Base-by-base conservation (phyloP, 805 yeast species). In the Groenewaldozyma tartarivorans region DNA sequence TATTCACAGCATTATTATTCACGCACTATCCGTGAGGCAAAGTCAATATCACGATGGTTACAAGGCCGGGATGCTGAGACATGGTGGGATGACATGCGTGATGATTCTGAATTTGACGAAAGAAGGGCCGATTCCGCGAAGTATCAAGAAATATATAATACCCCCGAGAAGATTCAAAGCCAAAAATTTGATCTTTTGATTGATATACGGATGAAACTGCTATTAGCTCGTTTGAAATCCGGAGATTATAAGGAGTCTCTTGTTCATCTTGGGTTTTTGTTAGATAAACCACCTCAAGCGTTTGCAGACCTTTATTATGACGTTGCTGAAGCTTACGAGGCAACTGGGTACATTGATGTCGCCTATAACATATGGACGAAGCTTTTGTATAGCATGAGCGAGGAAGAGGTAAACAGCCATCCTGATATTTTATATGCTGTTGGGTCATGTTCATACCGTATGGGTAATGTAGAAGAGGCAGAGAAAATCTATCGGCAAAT, bases 101-200 rank as follows among this genome's bases (percentile, higher is more conserved):
- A 78, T 47, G 97, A 90, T 57, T 64, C 83, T 0, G 97, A 90
- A 59, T 90, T 81, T 61, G 96, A 90, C 57, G 73, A 68, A 19
- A 69, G 94, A 54, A 64, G 94, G 19, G 19, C 29, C 15, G 20
- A 22, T 3, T 9, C 37, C 17, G 41, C 45, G 27, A 37, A 37
- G 30, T 39, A 40, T 29, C 46, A 38, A 20, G 11, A 24, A 24
- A 24, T 24, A 24, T 24, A 24, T 24, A 39, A 33, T 17, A 34
- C 36, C 6, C 24, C 34, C 3, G 31, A 33, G 13, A 19, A 22
- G 4, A 16, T 38, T 20, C 31, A 41, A 16, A 45, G 45, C 15
- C 41, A 41, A 6, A 41, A 43, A 13, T 75, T 61, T 49, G 59
- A 69, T 5, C 60, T 92, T 17, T 97, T 97, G 1, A 77, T 88